phyloP scores from a whole-genome alignment of 1,284 basidiomycete species.

The Sanghuangporus weigelae region DNA sequence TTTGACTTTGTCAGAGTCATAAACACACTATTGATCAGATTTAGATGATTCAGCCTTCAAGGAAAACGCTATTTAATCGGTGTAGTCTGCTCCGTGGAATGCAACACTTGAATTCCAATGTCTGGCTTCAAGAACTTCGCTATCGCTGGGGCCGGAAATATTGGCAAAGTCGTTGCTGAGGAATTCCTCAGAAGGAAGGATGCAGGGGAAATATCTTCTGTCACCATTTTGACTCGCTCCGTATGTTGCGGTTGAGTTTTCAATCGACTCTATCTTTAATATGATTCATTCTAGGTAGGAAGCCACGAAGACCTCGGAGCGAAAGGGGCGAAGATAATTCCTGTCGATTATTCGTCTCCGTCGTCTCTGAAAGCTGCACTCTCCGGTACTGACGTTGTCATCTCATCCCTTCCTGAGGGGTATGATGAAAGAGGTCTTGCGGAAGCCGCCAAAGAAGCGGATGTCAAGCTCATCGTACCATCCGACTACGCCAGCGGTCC shows the following conservation, averaged over 20 bases:
- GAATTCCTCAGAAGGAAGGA: constrained; percentile 22
- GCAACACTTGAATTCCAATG: constrained; percentile 14
- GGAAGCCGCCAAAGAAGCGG: constrained; percentile 33
- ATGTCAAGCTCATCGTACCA: constrained; percentile 35
- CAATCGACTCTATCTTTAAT: background rate
- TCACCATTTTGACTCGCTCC: constrained; percentile 25
- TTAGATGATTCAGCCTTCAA: background rate
- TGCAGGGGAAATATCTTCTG: constrained; percentile 10
- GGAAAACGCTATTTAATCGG: background rate
- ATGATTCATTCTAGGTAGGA: background rate
- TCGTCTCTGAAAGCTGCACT: constrained; percentile 27
- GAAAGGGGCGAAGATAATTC: constrained; percentile 26
- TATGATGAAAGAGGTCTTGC: constrained; percentile 27
- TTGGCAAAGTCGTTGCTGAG: constrained; percentile 23
- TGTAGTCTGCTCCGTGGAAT: no score
- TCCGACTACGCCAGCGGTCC: constrained; percentile 31
- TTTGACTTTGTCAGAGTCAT: no score
- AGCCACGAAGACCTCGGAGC: background rate
- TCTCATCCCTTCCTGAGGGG: constrained; percentile 28
- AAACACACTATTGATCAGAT: no score
- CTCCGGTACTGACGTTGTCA: constrained; percentile 29
- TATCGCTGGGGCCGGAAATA: constrained; percentile 23
- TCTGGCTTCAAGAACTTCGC: constrained; percentile 24
- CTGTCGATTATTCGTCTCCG: constrained; percentile 30
- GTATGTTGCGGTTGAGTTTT: constrained; percentile 27